Conservation (phyloP, 1,284 basidiomycete genomes). For the Tetrapyrgos nigripes region DNA sequence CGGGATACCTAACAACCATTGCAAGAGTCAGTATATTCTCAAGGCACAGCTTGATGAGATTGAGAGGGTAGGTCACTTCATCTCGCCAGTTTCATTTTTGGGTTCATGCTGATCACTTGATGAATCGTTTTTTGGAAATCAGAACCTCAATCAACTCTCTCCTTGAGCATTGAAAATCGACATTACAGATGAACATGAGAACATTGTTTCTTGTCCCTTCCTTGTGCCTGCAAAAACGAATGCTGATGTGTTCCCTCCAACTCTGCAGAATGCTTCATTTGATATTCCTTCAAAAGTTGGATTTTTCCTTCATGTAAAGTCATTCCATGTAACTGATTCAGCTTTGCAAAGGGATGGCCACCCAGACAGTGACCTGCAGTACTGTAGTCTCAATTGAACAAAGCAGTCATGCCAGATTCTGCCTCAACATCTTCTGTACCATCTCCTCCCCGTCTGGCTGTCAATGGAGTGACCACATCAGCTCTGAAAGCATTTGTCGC, state of each 20-base stretch:
- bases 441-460: constrained; percentile 65
- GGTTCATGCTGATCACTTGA: neutral
- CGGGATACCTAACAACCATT: constrained; percentile 68
- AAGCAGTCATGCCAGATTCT: constrained; percentile 19
- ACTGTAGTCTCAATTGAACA: constrained; percentile 47
- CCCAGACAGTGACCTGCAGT: constrained; percentile 53
- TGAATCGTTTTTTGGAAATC: no score
- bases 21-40: constrained; percentile 74
- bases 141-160: constrained; percentile 76
- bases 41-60: constrained; percentile 76
- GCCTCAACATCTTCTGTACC: constrained; percentile 29
- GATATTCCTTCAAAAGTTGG: no score
- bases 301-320: neutral
- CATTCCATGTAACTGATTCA: neutral
- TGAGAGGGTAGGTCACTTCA: constrained; percentile 60
- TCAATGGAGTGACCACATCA: constrained; percentile 71
- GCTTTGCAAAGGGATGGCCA: constrained; percentile 12
- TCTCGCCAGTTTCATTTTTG: constrained; percentile 6
- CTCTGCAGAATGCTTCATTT: constrained; percentile 29
- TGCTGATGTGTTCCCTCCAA: constrained; percentile 42
- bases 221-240: constrained; percentile 35
- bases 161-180: constrained; percentile 62
- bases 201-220: constrained; percentile 27
- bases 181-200: constrained; percentile 47
- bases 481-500: constrained; percentile 55